Percentiles rank a stretch among this genome's conserved stretches.
Evolutionary conservation across 176 grass and related monocot genomes (phyloP).

Genomic region (Oryza australiensis): DNA sequence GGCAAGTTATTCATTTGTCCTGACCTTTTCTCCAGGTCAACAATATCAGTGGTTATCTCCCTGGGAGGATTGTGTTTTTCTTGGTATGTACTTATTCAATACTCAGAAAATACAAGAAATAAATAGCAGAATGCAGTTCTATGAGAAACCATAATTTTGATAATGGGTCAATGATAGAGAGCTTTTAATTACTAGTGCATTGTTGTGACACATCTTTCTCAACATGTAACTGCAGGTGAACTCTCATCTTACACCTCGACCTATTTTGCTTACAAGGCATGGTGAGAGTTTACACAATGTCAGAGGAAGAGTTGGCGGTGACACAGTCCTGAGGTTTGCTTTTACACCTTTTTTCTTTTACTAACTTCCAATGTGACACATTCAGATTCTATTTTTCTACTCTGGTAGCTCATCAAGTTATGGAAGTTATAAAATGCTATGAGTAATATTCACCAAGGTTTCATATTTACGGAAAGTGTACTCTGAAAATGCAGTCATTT

Average conservation of each 20-base stretch:
- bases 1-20: conserved; percentile 19
- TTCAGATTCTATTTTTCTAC: conserved; percentile 22
- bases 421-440: conserved; percentile 23
- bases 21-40: conserved; percentile 71
- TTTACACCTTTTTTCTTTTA: neutral
- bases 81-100: conserved; percentile 63
- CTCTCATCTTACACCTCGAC: conserved; percentile 87
- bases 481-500: neutral
- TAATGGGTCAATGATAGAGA: too few species aligned
- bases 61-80: conserved; percentile 97
- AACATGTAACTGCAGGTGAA: conserved; percentile 77
- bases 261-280: conserved; percentile 96
- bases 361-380: conserved; percentile 21
- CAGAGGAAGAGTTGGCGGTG: conserved; percentile 93
- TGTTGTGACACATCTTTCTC: conserved; percentile 1
- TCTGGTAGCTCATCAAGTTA: conserved; percentile 25
- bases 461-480: conserved; percentile 3
- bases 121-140: neutral
- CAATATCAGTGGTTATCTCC: conserved; percentile 98
- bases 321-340: conserved; percentile 85
- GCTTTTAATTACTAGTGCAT: neutral
- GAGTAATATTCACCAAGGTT: neutral
- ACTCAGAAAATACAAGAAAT: neutral
- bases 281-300: conserved; percentile 98
- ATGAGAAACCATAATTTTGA: neutral